Evolutionary conservation across 345 rosid genomes (phyloP).

Genomic region (Cardiospermum halicacabum): DNA sequence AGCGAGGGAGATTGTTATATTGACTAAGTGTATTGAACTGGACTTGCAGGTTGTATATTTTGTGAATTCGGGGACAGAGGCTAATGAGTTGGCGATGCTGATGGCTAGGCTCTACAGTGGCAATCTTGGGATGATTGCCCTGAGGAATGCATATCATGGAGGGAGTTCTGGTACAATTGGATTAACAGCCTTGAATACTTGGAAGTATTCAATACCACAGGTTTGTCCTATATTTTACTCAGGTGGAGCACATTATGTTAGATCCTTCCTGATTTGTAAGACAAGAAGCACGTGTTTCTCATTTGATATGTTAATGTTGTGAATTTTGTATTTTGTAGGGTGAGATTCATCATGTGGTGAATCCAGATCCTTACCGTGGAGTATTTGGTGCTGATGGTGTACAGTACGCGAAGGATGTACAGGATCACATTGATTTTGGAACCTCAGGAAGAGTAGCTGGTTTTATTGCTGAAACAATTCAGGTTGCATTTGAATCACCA

Average conservation of each 20-base stretch:
- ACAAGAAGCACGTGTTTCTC: background rate
- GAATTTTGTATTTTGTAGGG: conserved; percentile 44
- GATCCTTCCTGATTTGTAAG: background rate
- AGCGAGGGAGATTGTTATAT: background rate
- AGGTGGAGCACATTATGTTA: background rate
- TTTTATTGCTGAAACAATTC: conserved; percentile 89
- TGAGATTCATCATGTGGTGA: conserved; percentile 83
- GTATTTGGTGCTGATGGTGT: conserved; percentile 76
- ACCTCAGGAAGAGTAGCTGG: conserved; percentile 91
- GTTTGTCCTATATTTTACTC: conserved; percentile 33
- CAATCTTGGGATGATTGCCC: conserved; percentile 80
- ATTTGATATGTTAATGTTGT: background rate
- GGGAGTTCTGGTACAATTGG: conserved; percentile 91
- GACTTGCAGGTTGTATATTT: conserved; percentile 78
- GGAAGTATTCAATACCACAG: conserved; percentile 96
- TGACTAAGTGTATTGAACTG: conserved; percentile 11
- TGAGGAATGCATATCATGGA: conserved; percentile 96
- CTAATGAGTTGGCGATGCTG: conserved; percentile 90
- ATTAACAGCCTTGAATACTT: conserved; percentile 80
- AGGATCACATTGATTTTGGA: conserved; percentile 90
- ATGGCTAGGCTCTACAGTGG: conserved; percentile 89
- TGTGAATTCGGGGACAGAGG: conserved; percentile 92
- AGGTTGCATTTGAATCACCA: conserved; percentile 35
- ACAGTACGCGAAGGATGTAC: conserved; percentile 76
- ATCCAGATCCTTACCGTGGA: conserved; percentile 91